phyloP scores from a whole-genome alignment of 2,329 filamentous ascomycete genomes.

The Beauveria medogensis region DNA sequence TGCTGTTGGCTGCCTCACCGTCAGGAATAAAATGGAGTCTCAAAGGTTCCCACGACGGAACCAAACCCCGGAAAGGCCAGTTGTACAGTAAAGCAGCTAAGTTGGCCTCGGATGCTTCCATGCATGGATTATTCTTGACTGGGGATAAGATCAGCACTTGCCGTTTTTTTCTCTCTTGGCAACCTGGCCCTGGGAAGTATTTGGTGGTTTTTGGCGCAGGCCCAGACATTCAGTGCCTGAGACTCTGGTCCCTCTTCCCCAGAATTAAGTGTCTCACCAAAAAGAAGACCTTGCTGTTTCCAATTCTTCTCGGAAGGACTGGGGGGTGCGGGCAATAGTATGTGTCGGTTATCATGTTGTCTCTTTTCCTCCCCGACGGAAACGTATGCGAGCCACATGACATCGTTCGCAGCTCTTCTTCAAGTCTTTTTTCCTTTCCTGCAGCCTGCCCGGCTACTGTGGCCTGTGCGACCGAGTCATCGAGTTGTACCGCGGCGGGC shows the following conservation, averaged over 20 bases:
- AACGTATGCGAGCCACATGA: background rate
- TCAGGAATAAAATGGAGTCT: background rate
- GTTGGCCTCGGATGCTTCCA: background rate
- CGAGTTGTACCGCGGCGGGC: background rate
- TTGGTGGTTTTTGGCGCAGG: background rate
- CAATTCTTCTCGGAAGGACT: background rate
- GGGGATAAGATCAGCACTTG: background rate
- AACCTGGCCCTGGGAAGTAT: background rate
- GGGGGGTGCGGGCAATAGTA: background rate
- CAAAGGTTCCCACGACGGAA: background rate
- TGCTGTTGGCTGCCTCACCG: background rate
- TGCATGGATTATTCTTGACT: background rate
- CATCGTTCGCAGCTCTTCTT: background rate
- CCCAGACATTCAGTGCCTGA: background rate
- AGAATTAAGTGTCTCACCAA: slow-evolving; percentile 1
- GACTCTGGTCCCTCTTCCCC: background rate
- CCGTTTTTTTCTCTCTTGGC: background rate
- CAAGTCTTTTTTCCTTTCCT: background rate
- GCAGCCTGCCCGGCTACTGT: background rate
- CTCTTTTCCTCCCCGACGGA: background rate
- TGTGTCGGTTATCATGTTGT: background rate
- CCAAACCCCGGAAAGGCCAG: background rate
- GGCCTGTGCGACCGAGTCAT: slow-evolving; percentile 2
- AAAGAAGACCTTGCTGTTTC: no score
- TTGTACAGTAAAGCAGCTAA: background rate